These are phyloP conservation scores for Pseudopithomyces chartarum DNA, from an alignment of 2,329 filamentous ascomycete genomes.

Conservation along the genomic window DNA sequence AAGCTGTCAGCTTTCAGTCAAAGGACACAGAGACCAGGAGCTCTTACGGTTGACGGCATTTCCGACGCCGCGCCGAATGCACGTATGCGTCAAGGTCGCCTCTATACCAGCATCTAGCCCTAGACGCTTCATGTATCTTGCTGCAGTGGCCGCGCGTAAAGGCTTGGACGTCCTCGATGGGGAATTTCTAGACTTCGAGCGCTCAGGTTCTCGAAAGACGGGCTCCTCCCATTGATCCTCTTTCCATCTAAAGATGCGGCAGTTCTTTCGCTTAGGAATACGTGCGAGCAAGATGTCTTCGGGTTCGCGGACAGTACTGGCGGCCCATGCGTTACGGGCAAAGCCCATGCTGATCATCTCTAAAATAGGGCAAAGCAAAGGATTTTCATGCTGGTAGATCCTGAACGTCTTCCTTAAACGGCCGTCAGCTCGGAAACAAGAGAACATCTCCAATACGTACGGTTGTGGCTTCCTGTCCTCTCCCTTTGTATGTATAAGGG, in stretches of 20 bases:
- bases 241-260: neutral
- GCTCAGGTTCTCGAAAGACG: neutral
- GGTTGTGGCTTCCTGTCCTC: constrained; percentile 4
- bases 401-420: constrained; percentile 1
- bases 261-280: neutral
- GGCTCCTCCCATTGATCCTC: neutral
- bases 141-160: constrained; percentile 1
- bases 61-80: too few species aligned
- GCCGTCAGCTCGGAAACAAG: constrained; percentile 1
- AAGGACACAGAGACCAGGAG: too few species aligned
- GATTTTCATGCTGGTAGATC: neutral
- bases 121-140: constrained; percentile 1
- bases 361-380: constrained; percentile 1
- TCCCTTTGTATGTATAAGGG: constrained; percentile 5
- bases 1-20: too few species aligned
- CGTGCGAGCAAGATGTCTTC: neutral
- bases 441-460: neutral
- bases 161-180: neutral
- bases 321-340: neutral
- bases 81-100: too few species aligned
- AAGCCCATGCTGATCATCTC: constrained; percentile 2
- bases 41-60: too few species aligned
- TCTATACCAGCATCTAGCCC: neutral
- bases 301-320: neutral
- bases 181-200: neutral